phyloP scores from a whole-genome alignment of 768 basidiomycete genomes.

The Russula sp. region DNA sequence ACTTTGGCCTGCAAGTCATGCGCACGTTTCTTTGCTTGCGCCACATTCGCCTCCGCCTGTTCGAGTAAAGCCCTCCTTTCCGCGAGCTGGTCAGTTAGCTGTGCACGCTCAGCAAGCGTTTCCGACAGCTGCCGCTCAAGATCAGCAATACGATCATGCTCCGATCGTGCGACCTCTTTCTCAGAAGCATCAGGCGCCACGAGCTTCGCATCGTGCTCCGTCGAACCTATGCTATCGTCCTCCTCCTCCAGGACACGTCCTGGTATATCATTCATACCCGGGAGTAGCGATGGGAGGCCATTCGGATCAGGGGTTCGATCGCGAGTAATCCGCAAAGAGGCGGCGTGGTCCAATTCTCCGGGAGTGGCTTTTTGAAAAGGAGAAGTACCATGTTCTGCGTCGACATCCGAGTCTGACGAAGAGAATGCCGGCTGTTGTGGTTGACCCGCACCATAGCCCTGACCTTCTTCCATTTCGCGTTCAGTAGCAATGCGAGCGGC shows the following conservation, averaged over 20 bases:
- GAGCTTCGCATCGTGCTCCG: conserved; percentile 71
- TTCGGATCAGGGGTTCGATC: too few species aligned
- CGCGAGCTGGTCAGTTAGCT: conserved; percentile 62
- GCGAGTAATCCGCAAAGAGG: too few species aligned
- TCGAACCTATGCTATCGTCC: conserved; percentile 47
- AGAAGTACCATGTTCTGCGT: too few species aligned
- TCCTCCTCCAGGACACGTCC: conserved; percentile 50
- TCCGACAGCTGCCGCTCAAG: conserved; percentile 41
- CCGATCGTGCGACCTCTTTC: too few species aligned
- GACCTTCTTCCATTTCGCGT: conserved; percentile 12
- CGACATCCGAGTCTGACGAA: too few species aligned
- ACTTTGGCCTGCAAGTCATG: too few species aligned
- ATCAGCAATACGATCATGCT: conserved; percentile 54
- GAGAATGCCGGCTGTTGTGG: too few species aligned
- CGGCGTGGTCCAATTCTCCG: too few species aligned
- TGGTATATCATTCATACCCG: conserved; percentile 29
- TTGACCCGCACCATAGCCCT: conserved; percentile 6
- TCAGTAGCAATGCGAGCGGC: conserved; percentile 18
- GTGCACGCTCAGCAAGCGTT: conserved; percentile 48
- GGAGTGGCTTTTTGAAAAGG: too few species aligned
- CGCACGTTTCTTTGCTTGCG: too few species aligned
- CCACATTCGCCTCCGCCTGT: conserved; percentile 45
- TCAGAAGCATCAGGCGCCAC: conserved; percentile 57
- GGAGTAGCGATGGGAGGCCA: too few species aligned
- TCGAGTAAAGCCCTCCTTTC: too few species aligned